phyloP scores from a whole-genome alignment of 306 rosid genomes.

The Quillaja saponaria region DNA sequence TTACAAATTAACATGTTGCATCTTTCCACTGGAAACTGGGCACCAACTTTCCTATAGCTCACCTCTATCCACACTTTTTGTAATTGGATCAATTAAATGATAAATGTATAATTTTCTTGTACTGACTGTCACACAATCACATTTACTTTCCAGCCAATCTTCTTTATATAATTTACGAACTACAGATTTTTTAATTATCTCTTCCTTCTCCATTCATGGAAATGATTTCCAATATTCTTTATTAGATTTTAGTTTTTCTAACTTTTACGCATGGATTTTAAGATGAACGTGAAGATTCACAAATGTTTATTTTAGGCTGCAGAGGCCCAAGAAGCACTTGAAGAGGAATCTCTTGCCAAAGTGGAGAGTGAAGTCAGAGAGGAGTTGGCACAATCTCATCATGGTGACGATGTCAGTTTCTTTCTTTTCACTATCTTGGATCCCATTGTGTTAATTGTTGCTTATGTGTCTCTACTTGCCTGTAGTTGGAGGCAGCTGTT shows the following conservation, averaged over 20 bases:
- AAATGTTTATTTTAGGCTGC: slow-evolving; percentile 78
- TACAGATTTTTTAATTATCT: no score
- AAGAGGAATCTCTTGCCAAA: slow-evolving; percentile 87
- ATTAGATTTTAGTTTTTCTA: no score
- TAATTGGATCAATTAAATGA: no score
- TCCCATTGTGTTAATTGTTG: slow-evolving; percentile 22
- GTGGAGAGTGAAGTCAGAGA: slow-evolving; percentile 88
- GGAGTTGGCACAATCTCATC: slow-evolving; percentile 72
- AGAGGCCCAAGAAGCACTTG: slow-evolving; percentile 99
- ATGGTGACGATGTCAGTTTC: slow-evolving; percentile 75
- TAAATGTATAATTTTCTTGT: no score
- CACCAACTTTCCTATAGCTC: not conserved
- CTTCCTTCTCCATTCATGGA: no score
- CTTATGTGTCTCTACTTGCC: slow-evolving; percentile 39
- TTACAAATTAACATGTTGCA: no score
- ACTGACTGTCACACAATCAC: no score
- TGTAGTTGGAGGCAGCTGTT: slow-evolving; percentile 81
- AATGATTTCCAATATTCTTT: no score
- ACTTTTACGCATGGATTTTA: slow-evolving; percentile 15
- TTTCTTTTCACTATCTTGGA: slow-evolving; percentile 23
- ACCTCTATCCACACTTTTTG: not conserved
- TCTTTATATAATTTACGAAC: no score
- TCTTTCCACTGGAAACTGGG: no score
- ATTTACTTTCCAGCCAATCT: no score
- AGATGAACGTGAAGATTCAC: slow-evolving; percentile 37